phyloP scores from a whole-genome alignment of 2,329 filamentous ascomycete species.

The Phyllosticta citrichinensis region DNA sequence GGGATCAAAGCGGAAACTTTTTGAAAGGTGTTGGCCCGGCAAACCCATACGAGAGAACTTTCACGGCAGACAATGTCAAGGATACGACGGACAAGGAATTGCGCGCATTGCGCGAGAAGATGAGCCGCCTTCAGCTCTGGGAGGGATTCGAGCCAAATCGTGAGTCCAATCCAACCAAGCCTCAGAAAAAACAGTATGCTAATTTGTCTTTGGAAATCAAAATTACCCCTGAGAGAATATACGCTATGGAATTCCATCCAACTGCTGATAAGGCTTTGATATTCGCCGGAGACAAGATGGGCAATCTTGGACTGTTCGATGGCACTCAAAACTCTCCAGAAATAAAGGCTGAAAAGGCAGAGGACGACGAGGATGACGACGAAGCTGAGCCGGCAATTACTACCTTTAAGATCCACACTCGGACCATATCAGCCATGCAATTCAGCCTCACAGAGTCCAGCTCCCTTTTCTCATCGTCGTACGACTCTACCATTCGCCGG shows the following conservation, averaged over 20 bases:
- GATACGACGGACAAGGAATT: slow-evolving; percentile 69
- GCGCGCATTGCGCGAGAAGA: slow-evolving; percentile 61
- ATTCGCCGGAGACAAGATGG: slow-evolving; percentile 90
- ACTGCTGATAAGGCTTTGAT: slow-evolving; percentile 75
- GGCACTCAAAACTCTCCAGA: slow-evolving; percentile 58
- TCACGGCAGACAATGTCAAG: slow-evolving; percentile 72
- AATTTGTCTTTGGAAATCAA: slow-evolving; percentile 58
- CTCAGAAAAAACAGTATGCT: neutral
- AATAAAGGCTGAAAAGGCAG: slow-evolving; percentile 49
- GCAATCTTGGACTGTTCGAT: slow-evolving; percentile 83
- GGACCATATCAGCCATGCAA: slow-evolving; percentile 78
- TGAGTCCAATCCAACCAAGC: slow-evolving; percentile 28
- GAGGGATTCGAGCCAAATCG: slow-evolving; percentile 74
- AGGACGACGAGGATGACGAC: slow-evolving; percentile 57
- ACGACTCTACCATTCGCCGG: slow-evolving; percentile 84
- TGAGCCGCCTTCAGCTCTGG: slow-evolving; percentile 70
- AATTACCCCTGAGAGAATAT: slow-evolving; percentile 78
- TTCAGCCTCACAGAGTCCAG: slow-evolving; percentile 66
- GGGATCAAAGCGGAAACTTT: slow-evolving; percentile 57
- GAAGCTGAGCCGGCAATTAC: slow-evolving; percentile 67
- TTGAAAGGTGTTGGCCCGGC: slow-evolving; percentile 60
- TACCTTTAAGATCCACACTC: slow-evolving; percentile 79
- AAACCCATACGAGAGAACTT: slow-evolving; percentile 73
- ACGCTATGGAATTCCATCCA: slow-evolving; percentile 81
- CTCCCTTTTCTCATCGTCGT: slow-evolving; percentile 73